Conservation (phyloP, 1,284 basidiomycete genomes). For the Malassezia sympodialis region DNA sequence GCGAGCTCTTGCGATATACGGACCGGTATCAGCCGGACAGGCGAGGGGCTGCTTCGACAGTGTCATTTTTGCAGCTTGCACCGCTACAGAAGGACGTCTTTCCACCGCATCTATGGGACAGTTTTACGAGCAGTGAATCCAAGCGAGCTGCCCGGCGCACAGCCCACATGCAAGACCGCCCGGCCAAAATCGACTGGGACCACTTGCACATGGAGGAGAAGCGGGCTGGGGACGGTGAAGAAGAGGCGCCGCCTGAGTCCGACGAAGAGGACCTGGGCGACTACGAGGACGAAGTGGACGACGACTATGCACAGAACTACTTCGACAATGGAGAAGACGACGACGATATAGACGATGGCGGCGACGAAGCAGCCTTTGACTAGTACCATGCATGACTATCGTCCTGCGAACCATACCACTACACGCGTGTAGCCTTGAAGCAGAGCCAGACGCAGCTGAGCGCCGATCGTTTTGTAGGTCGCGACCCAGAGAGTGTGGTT, state of each 20-base stretch:
- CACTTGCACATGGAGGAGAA: slow-evolving; percentile 32
- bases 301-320: slow-evolving; percentile 46
- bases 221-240: slow-evolving; percentile 25
- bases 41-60: not conserved
- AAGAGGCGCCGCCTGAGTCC: slow-evolving; percentile 26
- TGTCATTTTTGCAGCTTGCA: slow-evolving; percentile 18
- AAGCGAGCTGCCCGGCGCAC: slow-evolving; percentile 18
- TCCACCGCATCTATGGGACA: slow-evolving; percentile 37
- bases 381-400: slow-evolving; percentile 12
- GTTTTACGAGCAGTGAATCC: slow-evolving; percentile 37
- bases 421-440: slow-evolving; percentile 1
- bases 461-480: slow-evolving; percentile 3
- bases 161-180: not conserved
- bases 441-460: slow-evolving; percentile 1
- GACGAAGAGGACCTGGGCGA: slow-evolving; percentile 40
- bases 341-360: slow-evolving; percentile 31
- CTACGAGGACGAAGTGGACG: slow-evolving; percentile 46
- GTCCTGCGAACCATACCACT: slow-evolving; percentile 4
- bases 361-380: slow-evolving; percentile 35
- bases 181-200: slow-evolving; percentile 34
- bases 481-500: slow-evolving; percentile 32
- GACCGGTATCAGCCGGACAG: slow-evolving; percentile 35
- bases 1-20: slow-evolving; percentile 31
- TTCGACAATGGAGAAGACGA: slow-evolving; percentile 47
- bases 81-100: slow-evolving; percentile 40